Evolutionary conservation across 2,329 filamentous ascomycete genomes (phyloP).

Genomic region (Exophiala lecanii-corni): DNA sequence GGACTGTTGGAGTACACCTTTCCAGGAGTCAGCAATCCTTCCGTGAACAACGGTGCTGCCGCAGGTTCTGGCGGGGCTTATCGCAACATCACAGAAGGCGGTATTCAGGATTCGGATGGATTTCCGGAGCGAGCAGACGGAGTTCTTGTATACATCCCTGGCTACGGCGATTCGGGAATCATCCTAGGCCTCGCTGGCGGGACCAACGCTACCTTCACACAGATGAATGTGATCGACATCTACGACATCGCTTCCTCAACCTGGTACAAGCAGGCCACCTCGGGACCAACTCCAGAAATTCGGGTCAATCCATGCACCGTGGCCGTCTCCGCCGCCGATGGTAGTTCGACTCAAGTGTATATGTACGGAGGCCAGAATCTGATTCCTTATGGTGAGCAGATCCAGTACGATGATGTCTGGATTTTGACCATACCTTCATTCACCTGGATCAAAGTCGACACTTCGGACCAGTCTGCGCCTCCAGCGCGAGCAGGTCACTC

Average conservation of each 20-base stretch:
- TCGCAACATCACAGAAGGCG: constrained; percentile 69
- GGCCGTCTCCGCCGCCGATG: constrained; percentile 66
- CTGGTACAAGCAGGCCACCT: constrained; percentile 72
- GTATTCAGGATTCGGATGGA: constrained; percentile 59
- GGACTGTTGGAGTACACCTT: constrained; percentile 73
- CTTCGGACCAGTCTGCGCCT: constrained; percentile 43
- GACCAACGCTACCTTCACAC: constrained; percentile 59
- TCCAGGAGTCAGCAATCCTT: constrained; percentile 62
- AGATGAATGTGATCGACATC: constrained; percentile 72
- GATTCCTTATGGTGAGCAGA: constrained; percentile 55
- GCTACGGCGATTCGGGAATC: constrained; percentile 69
- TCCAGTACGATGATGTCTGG: constrained; percentile 70
- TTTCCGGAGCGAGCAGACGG: constrained; percentile 74
- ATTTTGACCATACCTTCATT: constrained; percentile 75
- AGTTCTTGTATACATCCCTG: constrained; percentile 68
- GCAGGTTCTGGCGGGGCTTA: constrained; percentile 62
- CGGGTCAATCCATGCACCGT: constrained; percentile 67
- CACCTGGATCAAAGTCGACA: constrained; percentile 68
- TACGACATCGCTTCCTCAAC: constrained; percentile 66
- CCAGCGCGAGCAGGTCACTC: constrained; percentile 66
- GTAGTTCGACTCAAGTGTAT: constrained; percentile 71
- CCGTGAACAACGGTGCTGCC: constrained; percentile 51
- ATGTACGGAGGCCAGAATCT: constrained; percentile 74
- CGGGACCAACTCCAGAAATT: constrained; percentile 54
- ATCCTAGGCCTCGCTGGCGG: constrained; percentile 75